Percentiles rank a stretch among this genome's conserved stretches.
Conservation (phyloP, 1,284 basidiomycete genomes). For the Irpex rosettiformis region DNA sequence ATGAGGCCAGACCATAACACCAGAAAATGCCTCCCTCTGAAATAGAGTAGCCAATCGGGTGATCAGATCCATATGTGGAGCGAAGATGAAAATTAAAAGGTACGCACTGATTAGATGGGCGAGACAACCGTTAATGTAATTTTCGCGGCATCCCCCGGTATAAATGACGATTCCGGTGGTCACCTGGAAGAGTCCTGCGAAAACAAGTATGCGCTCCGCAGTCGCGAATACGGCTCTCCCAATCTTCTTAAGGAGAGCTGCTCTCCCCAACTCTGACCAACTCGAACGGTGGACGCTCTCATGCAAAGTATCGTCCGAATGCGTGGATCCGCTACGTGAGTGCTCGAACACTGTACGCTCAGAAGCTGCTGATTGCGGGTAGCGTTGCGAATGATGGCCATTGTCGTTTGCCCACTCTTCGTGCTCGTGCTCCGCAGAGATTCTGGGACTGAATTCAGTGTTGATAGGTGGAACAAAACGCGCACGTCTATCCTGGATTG, state of each 20-base stretch:
- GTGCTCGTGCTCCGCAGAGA: constrained; percentile 35
- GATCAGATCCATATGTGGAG: not conserved
- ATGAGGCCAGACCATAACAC: constrained; percentile 87
- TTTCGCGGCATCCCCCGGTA: constrained; percentile 77
- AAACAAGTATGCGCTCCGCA: constrained; percentile 60
- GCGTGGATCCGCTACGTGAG: constrained; percentile 37
- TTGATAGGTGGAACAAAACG: constrained; percentile 25
- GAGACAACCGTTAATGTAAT: constrained; percentile 78
- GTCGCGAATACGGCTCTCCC: constrained; percentile 46
- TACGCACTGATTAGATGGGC: constrained; percentile 90
- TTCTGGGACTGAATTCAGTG: constrained; percentile 28
- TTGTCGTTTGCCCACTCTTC: constrained; percentile 35
- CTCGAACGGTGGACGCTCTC: constrained; percentile 29
- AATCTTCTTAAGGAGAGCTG: constrained; percentile 35
- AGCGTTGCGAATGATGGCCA: constrained; percentile 28
- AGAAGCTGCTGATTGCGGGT: constrained; percentile 41
- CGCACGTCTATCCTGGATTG: constrained; percentile 13
- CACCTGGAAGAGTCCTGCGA: constrained; percentile 65
- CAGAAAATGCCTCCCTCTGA: constrained; percentile 88
- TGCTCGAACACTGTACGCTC: constrained; percentile 54
- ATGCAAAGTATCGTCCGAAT: constrained; percentile 68
- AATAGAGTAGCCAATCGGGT: constrained; percentile 6
- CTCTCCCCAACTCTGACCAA: constrained; percentile 18
- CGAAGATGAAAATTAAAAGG: constrained; percentile 13
- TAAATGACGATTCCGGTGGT: constrained; percentile 75